Base-by-base conservation (phyloP, 495 filamentous ascomycete species). In the Lichina pygmaea region DNA sequence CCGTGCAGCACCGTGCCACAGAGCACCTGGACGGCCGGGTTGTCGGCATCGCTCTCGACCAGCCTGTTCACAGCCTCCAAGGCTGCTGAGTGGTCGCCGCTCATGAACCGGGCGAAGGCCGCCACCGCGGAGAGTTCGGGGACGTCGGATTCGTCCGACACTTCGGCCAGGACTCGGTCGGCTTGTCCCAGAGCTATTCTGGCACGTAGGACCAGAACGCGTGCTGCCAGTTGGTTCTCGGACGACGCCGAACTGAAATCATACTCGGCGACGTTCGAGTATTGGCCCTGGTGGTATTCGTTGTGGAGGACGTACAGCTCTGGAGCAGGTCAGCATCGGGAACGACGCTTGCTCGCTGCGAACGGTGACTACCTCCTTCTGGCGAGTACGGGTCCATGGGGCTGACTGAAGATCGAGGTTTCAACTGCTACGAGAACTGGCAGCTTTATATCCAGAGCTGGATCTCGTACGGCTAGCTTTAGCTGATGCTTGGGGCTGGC, bases 291-390 rank as follows among this genome's bases (percentile, higher is more conserved):
- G 68, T 89, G 79, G 72, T 93, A 94, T 66, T 81, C 72, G 63
- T 78, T 92, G 71, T 89, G 81, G 58, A 94, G 76, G 66, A 86
- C 92, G 59, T 93, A 74, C 52, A 97, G 74, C 64, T 97, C 89
- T 79, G 55, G 33, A 47, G 10, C 10, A 41, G 12, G 31, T 16
- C 34, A 40, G 10, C 37, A 17, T 9, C n/a, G 11, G 6, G 45
- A 8, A 11, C 7, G n/a, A 6, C 8, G 10, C 0, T 15, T 46
- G 24, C 13, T 30, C 30, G 17, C 13, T 6, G 39, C 40, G 42
- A 13, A 51, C 64, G 17, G 38, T 40, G 30, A 33, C 49, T 60
- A 78, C 75, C 75, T 66, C 83, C 84, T 66, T 94, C 89, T 52
- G 81, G 70, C 16, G 83, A 91, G 57, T 86, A 97, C 49, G 86